These are phyloP conservation scores for Mariannaea elegans DNA, from an alignment of 2,329 filamentous ascomycete species.

Conservation along the genomic window DNA sequence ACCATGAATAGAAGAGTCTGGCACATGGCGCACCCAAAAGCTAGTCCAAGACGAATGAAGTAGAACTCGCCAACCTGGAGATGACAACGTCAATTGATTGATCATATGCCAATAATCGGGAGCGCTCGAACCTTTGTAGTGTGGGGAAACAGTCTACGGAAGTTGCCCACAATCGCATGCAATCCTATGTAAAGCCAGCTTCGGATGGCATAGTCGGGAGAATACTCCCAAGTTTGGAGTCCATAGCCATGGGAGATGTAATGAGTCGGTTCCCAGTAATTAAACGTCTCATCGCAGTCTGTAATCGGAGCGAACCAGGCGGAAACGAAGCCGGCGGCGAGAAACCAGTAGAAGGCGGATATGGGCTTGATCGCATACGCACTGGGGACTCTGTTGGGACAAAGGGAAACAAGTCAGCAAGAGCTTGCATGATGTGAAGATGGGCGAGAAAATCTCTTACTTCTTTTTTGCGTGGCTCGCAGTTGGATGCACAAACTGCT, in stretches of 20 bases:
- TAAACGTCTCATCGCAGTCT: constrained; percentile 98
- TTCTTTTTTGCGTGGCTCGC: constrained; percentile 63
- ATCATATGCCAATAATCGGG: not conserved
- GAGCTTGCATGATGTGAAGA: constrained; percentile 6
- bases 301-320: constrained; percentile 90
- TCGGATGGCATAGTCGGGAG: constrained; percentile 90
- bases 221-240: constrained; percentile 98
- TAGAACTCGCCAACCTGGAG: constrained; percentile 80
- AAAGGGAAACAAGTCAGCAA: constrained; percentile 16
- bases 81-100: constrained; percentile 13
- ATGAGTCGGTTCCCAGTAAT: constrained; percentile 98
- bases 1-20: constrained; percentile 84
- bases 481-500: constrained; percentile 57
- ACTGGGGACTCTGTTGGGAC: constrained; percentile 52
- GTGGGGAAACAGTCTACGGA: constrained; percentile 70
- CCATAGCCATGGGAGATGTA: constrained; percentile 94
- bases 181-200: constrained; percentile 91
- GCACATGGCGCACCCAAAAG: constrained; percentile 79
- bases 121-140: constrained; percentile 61
- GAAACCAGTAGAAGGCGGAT: constrained; percentile 81
- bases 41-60: constrained; percentile 79
- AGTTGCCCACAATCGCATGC: constrained; percentile 76
- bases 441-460: constrained; percentile 42
- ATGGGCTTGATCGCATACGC: constrained; percentile 75
- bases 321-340: constrained; percentile 76